Base-by-base conservation (phyloP, 2,329 filamentous ascomycete species). In the Exophiala spinifera region DNA sequence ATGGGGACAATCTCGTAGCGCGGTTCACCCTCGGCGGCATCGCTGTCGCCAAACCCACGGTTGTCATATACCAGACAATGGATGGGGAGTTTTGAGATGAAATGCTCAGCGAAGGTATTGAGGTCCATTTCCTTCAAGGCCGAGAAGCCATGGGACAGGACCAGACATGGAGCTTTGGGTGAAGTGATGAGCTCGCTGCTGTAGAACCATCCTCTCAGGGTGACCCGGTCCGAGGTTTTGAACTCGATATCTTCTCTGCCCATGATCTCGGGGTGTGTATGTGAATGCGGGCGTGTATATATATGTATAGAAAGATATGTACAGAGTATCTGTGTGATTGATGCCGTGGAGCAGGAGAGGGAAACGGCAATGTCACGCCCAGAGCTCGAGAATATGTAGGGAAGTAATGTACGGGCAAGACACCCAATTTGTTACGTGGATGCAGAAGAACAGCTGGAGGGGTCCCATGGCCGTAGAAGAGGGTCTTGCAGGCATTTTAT, bases 51-150 rank as follows among this genome's bases (percentile, higher is more conserved):
- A 15, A 65, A 59, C 42, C 52, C 60, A 20, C 68, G 66, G 10
- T 70, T 64, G 59, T 72, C 70, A 56, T 70, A 72, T 33, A 67
- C 51, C 14, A 72, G 60, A 13, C 58, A 61, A 11, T 45, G 34
- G 21, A 64, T 51, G 33, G 54, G 54, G 14, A 64, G 46, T 15
- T 60, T 55, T 5, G 53, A 48, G 17, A 53, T 55, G 39, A 64
- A 64, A 31, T 57, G 43, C 37, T 63, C 58, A 31, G 60, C 60
- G 31, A 63, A 61, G 14, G 52, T 51, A 34, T 61, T 40, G 34
- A 64, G 60, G 43, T 60, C 59, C 58, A 62, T 61, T 44, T 64
- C 62, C 49, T 64, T 64, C 34, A 64, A 49, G 19, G 58, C 60
- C 5, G 60, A 58, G 49, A 62, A 63, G 49, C 62, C 62, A 49